Evolutionary conservation across 1,284 basidiomycete species (phyloP), one percentile per base, ranked within the genome.

Genomic region (Puccinia horiana): DNA sequence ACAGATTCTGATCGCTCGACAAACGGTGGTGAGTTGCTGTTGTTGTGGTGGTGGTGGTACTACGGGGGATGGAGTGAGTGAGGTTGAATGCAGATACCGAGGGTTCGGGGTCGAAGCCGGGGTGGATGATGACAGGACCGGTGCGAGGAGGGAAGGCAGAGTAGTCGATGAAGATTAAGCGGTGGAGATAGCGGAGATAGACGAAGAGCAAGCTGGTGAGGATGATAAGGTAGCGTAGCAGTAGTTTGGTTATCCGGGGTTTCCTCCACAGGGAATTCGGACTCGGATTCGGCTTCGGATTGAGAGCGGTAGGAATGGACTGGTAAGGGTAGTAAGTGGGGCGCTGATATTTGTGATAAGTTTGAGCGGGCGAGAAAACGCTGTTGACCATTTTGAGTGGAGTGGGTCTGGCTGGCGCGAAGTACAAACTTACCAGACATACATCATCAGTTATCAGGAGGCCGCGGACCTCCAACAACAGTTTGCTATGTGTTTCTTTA

Each of bases 141-240:
- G 52, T 56, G 49, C 23, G 49, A 5, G 32, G 29, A 16, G 73
- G 73, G 49, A 56, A 54, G 1, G 73, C 54, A 1, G 54, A 42
- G 32, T 56, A 75, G 23, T 75, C 73, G 37, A 75, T 56, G 73
- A 75, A 75, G 73, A 75, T 54, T 4, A 54, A 32, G 2, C 52
- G 29, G 52, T 58, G 73, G 49, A 75, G 73, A 75, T 75, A 75
- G 18, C n/a, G n/a, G 23, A 75, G 42, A 26, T 75, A 75, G 37
- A 75, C 1, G 54, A 58, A 54, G 73, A 32, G n/a, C 2, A 42
- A 23, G 37, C 37, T 32, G 73, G 37, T 8, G 18, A 75, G 20
- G 44, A 75, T 18, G 52, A 58, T 3, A 6, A 40, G 32, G 35
- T 29, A 42, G 54, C 23, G 52, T 5, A 58, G 52, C 14, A 75